Conservation (phyloP, 2,329 filamentous ascomycete species). For the Paraphoma chrysanthemicola region DNA sequence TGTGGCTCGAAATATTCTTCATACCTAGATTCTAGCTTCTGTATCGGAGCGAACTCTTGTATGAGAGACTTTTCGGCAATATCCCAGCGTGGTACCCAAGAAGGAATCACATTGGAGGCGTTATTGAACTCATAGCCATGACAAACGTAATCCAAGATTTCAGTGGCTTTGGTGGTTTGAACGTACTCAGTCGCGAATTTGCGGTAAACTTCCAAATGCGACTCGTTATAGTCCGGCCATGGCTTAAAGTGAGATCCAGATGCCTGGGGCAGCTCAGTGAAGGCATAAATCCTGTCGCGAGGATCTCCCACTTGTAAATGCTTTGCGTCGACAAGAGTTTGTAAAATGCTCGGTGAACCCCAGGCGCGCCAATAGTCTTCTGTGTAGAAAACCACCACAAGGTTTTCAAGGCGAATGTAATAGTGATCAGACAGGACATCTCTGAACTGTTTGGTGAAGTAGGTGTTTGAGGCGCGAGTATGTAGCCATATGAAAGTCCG, state of each 20-base stretch:
- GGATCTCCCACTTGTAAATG: neutral
- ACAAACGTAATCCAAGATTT: slow-evolving; percentile 8
- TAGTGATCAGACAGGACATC: neutral
- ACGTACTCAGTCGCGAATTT: slow-evolving; percentile 7
- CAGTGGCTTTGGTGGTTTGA: neutral
- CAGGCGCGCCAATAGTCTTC: neutral
- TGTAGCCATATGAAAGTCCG: neutral
- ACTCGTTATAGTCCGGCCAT: slow-evolving; percentile 4
- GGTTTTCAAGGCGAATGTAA: neutral
- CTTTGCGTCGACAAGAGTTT: slow-evolving; percentile 8
- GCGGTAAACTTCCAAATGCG: slow-evolving; percentile 6
- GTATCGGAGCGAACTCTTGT: too few relatives aligned
- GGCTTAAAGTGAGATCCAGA: neutral
- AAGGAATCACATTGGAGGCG: neutral
- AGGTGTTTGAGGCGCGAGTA: neutral
- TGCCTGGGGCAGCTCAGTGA: slow-evolving; percentile 9
- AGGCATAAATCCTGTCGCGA: slow-evolving; percentile 13
- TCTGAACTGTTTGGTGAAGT: neutral
- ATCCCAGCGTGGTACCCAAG: slow-evolving; percentile 12
- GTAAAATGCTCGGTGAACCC: neutral
- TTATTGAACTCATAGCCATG: neutral
- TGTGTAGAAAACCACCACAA: neutral
- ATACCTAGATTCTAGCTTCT: neutral
- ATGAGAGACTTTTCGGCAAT: neutral
- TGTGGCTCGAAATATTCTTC: neutral